Conservation (phyloP, 495 filamentous ascomycete species). For the Penicillium flavigenum region DNA sequence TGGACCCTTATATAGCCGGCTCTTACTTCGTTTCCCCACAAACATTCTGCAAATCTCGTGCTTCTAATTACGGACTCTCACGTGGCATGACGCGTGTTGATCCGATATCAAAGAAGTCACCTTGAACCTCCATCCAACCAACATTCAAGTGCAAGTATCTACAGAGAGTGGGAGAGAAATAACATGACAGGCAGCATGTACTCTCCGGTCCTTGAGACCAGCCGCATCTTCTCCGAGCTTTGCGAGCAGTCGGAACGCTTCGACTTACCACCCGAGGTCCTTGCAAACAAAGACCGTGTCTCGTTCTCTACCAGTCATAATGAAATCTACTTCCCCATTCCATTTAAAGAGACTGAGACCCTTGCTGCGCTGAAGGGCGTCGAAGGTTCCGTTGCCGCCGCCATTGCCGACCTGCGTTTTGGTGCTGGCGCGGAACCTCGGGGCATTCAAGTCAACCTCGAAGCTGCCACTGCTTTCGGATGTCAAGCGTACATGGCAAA, state of each 20-base stretch:
- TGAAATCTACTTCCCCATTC: conserved; percentile 58
- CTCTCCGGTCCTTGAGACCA: conserved; percentile 44
- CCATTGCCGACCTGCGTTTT: conserved; percentile 59
- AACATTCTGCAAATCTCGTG: not conserved
- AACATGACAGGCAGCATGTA: conserved; percentile 30
- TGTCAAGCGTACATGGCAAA: conserved; percentile 73
- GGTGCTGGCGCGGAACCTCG: conserved; percentile 35
- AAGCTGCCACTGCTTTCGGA: conserved; percentile 63
- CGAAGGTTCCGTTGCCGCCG: conserved; percentile 65
- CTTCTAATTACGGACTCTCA: not conserved
- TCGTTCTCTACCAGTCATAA: conserved; percentile 44
- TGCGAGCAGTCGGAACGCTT: conserved; percentile 43
- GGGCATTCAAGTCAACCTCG: conserved; percentile 59
- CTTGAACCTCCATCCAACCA: not conserved
- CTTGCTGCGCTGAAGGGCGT: conserved; percentile 66
- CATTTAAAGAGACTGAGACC: conserved; percentile 70
- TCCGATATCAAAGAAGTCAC: not conserved
- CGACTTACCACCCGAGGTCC: conserved; percentile 37
- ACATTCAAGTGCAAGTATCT: not conserved
- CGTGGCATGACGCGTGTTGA: not conserved
- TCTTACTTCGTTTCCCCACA: not conserved
- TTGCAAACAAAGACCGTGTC: conserved; percentile 37
- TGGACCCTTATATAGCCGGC: conserved; percentile 17
- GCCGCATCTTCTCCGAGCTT: conserved; percentile 42
- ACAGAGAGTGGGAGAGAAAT: not conserved